Conservation (phyloP, 495 filamentous ascomycete genomes). For the Copromyces sp. region DNA sequence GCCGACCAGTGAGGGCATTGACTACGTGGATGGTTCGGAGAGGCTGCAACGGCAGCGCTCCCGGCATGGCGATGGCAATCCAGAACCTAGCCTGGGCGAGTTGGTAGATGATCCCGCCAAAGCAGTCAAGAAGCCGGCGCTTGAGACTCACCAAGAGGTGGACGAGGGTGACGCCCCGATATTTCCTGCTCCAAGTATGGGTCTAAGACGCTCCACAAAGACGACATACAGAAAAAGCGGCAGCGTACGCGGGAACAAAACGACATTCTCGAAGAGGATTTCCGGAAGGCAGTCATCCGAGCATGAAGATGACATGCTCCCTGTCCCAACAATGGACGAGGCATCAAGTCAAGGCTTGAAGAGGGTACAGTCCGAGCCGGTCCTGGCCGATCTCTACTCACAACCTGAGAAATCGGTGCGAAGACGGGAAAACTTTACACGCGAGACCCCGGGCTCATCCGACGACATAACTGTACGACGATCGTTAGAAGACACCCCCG, state of each 20-base stretch:
- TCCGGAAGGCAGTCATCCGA: constrained; percentile 39
- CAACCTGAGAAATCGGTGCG: constrained; percentile 36
- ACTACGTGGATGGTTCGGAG: constrained; percentile 83
- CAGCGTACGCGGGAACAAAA: constrained; percentile 43
- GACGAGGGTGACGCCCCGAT: constrained; percentile 72
- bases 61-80: constrained; percentile 34
- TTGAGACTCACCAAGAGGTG: constrained; percentile 26
- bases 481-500: background rate
- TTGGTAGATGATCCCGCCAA: constrained; percentile 73
- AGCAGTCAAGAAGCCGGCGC: constrained; percentile 55
- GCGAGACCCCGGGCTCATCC: constrained; percentile 11
- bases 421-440: constrained; percentile 33
- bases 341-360: constrained; percentile 46
- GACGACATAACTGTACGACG: background rate
- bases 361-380: constrained; percentile 69
- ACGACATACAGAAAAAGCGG: constrained; percentile 83
- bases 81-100: constrained; percentile 58
- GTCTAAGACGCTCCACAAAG: constrained; percentile 77
- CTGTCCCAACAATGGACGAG: constrained; percentile 37
- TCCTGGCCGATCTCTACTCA: constrained; percentile 45
- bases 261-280: constrained; percentile 64
- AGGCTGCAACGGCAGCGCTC: constrained; percentile 69
- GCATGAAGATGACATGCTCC: constrained; percentile 47
- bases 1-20: constrained; percentile 48
- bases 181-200: constrained; percentile 65